Evolutionary conservation across 257 asterid genomes (phyloP).

Genomic region (Solanum appendiculatum): DNA sequence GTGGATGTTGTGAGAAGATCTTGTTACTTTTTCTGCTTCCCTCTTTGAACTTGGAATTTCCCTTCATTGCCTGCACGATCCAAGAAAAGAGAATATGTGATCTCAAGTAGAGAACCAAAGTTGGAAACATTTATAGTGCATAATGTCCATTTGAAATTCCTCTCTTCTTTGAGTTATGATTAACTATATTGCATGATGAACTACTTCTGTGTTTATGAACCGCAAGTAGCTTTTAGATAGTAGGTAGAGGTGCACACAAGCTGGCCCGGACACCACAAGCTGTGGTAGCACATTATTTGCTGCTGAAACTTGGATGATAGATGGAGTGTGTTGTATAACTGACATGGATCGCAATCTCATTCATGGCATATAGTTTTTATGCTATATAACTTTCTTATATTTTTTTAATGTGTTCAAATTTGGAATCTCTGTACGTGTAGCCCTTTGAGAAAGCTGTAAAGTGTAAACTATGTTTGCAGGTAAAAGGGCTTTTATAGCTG

Average conservation of each 20-base stretch:
- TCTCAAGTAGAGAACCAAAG: background rate
- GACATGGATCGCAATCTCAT: background rate
- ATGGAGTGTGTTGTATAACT: background rate
- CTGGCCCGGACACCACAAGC: too few relatives aligned
- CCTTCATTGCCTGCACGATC: background rate
- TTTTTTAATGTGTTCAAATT: background rate
- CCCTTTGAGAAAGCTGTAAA: background rate
- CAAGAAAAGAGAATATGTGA: background rate
- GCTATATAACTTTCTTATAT: background rate
- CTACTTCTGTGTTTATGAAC: background rate
- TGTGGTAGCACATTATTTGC: background rate
- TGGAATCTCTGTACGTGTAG: background rate
- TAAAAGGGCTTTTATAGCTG: slow-evolving; percentile 84
- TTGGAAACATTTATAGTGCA: background rate
- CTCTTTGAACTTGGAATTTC: background rate
- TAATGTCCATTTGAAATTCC: background rate
- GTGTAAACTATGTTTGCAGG: slow-evolving; percentile 50
- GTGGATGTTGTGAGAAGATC: background rate
- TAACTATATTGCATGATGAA: background rate
- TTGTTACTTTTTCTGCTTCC: background rate
- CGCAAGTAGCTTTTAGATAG: background rate
- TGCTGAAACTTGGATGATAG: background rate
- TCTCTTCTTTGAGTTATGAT: background rate
- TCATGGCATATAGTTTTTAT: background rate
- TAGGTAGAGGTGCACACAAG: too few relatives aligned